phyloP scores from a whole-genome alignment of 805 yeast species.

The Kregervanrija delftensis region DNA sequence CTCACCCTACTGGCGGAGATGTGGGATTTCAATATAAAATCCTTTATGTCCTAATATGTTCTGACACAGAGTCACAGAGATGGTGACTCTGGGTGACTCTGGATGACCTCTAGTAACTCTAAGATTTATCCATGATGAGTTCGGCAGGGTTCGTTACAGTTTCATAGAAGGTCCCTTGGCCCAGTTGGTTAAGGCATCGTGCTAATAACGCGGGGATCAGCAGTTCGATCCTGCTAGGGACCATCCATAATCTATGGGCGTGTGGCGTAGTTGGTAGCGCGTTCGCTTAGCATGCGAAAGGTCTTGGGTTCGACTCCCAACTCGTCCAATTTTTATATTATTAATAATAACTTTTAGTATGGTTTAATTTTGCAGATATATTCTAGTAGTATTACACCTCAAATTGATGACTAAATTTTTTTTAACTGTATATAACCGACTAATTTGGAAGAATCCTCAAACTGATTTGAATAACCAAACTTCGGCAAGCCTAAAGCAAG shows the following conservation, averaged over 20 bases:
- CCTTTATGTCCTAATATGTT: too few species aligned
- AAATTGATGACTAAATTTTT: not conserved
- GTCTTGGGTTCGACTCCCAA: constrained; percentile 76
- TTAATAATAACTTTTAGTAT: not conserved
- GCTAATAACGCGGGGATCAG: constrained; percentile 55
- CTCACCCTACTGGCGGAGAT: too few species aligned
- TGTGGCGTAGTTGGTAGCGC: constrained; percentile 80
- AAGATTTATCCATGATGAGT: too few species aligned
- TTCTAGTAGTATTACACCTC: too few species aligned
- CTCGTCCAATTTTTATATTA: constrained; percentile 46
- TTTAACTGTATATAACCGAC: constrained; percentile 1
- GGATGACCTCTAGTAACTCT: too few species aligned
- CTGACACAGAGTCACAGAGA: too few species aligned
- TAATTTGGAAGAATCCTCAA: not conserved
- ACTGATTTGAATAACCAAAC: constrained; percentile 15
- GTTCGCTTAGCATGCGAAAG: constrained; percentile 76
- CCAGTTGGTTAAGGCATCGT: constrained; percentile 41
- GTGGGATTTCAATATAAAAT: too few species aligned
- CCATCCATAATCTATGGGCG: constrained; percentile 52
- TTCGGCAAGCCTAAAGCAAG: constrained; percentile 33
- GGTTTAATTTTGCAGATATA: not conserved
- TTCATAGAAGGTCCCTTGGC: constrained; percentile 27
- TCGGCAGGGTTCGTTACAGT: too few species aligned
- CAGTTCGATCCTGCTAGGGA: constrained; percentile 88
- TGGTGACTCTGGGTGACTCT: too few species aligned